phyloP scores from a whole-genome alignment of 768 basidiomycete genomes.

The Rhodocollybia butyracea region DNA sequence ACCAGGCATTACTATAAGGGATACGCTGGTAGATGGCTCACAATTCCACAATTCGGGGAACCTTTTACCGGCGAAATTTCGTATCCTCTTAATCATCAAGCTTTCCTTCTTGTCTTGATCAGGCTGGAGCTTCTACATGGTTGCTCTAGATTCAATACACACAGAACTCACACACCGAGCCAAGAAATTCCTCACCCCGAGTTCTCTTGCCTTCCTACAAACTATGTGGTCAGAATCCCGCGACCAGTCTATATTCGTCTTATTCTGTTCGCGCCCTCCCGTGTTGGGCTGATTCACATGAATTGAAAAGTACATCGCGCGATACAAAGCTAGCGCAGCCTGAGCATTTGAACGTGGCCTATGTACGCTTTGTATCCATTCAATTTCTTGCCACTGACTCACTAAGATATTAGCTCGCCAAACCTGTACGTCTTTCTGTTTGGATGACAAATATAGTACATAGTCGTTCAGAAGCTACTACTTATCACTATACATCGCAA shows the following conservation, averaged over 20 bases:
- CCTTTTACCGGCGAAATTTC: neutral
- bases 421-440: constrained; percentile 2
- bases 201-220: neutral
- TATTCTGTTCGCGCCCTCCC: neutral
- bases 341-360: neutral
- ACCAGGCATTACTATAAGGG: neutral
- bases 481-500: neutral
- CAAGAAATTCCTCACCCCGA: no score
- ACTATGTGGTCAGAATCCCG: neutral
- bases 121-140: no score
- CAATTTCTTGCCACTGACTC: neutral
- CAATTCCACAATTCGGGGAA: neutral
- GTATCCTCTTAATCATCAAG: no score
- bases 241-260: neutral
- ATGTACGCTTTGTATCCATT: neutral
- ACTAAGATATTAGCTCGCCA: neutral
- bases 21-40: neutral
- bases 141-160: no score
- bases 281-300: neutral
- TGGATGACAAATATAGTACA: constrained; percentile 4
- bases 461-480: neutral
- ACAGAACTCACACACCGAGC: no score
- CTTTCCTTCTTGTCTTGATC: no score
- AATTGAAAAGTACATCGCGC: no score
- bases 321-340: neutral